Evolutionary conservation across 2,329 filamentous ascomycete genomes (phyloP).

Genomic region (Alternaria conjuncta): DNA sequence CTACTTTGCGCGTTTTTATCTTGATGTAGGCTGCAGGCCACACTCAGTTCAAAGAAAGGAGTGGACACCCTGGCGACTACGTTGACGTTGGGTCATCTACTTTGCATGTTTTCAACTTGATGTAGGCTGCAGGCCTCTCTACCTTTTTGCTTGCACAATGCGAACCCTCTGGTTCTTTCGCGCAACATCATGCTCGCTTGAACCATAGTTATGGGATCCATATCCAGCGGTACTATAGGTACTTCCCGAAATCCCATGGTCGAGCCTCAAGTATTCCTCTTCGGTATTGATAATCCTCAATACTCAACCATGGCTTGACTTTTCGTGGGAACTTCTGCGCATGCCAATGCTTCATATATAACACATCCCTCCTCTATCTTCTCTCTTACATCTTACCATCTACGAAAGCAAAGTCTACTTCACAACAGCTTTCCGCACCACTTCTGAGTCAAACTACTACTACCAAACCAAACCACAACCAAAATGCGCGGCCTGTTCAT

Average conservation of each 20-base stretch:
- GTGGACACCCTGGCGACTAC: background rate
- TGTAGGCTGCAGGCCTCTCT: background rate
- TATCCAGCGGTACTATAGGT: background rate
- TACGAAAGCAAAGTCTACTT: background rate
- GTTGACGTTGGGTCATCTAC: background rate
- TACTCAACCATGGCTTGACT: background rate
- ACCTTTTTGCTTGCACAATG: background rate
- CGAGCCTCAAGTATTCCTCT: background rate
- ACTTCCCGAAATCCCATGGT: background rate
- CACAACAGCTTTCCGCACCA: background rate
- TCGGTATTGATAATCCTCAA: fast-evolving
- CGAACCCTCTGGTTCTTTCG: background rate
- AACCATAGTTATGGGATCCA: background rate
- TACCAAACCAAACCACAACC: background rate
- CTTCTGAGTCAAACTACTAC: too few relatives aligned
- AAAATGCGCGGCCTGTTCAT: background rate
- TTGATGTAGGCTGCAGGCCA: background rate
- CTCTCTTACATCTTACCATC: background rate
- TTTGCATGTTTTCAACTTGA: background rate
- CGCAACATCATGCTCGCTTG: background rate
- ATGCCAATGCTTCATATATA: background rate
- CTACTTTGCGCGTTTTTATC: background rate
- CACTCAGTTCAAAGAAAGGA: background rate
- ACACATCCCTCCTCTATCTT: background rate
- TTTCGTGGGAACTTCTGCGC: background rate